Conservation (phyloP, 305 asterid genomes). For the Euphrasia arctica region DNA sequence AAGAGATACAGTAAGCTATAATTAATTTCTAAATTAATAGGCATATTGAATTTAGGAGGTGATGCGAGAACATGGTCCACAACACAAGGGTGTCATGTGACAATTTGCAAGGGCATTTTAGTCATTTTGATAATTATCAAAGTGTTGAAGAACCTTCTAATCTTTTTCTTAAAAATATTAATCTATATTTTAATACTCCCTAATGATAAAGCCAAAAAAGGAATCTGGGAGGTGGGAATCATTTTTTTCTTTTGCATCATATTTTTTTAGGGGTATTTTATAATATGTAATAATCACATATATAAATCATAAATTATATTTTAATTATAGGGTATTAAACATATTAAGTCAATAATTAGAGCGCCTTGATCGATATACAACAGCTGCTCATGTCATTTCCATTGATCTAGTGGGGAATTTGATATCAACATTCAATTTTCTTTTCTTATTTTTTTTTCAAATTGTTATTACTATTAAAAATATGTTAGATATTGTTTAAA, state of each 20-base stretch:
- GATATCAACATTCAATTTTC: conserved; percentile 18
- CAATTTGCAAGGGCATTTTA: conserved; percentile 26
- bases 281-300: no score
- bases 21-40: conserved; percentile 14
- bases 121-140: conserved; percentile 14
- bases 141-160: background rate
- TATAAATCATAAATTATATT: no score
- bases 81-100: conserved; percentile 26
- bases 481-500: no score
- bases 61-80: conserved; percentile 26
- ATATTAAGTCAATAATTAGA: no score
- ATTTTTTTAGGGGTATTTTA: no score
- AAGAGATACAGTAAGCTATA: background rate
- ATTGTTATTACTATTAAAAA: no score
- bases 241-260: background rate
- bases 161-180: background rate
- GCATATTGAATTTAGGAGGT: conserved; percentile 6
- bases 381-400: no score
- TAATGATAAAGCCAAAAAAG: no score
- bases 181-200: no score
- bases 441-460: background rate
- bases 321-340: no score
- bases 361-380: no score
- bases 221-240: background rate
- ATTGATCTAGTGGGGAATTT: no score